phyloP scores from a whole-genome alignment of 2,329 filamentous ascomycete species.

The Thielaviopsis musarum region DNA sequence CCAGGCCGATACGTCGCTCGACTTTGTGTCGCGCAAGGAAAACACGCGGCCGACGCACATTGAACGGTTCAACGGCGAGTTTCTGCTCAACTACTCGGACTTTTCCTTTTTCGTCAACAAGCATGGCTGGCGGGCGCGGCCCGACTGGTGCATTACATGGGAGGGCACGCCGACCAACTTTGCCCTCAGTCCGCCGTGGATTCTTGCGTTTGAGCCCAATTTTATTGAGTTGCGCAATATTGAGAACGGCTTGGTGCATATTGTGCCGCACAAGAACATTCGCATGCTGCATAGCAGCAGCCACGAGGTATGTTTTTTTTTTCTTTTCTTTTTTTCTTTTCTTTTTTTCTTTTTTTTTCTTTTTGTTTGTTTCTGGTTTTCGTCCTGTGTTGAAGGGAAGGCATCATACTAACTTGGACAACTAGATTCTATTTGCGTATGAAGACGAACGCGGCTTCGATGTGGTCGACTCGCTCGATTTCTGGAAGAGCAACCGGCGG shows the following conservation, averaged over 20 bases:
- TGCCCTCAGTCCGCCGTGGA: conserved; percentile 90
- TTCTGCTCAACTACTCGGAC: conserved; percentile 93
- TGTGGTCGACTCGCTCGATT: conserved; percentile 86
- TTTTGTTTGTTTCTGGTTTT: conserved; percentile 1
- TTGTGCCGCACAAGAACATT: conserved; percentile 91
- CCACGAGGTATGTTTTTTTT: conserved; percentile 51
- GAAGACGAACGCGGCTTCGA: conserved; percentile 92
- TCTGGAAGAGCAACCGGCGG: conserved; percentile 60
- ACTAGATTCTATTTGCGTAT: conserved; percentile 87
- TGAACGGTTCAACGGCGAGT: conserved; percentile 90
- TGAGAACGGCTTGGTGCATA: conserved; percentile 86
- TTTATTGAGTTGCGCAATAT: conserved; percentile 96
- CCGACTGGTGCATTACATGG: conserved; percentile 96
- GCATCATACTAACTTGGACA: conserved; percentile 12
- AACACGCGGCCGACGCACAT: conserved; percentile 92
- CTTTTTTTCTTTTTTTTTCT: neutral
- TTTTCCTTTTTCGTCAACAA: conserved; percentile 99
- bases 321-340: neutral
- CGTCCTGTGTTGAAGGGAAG: neutral
- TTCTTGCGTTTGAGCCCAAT: conserved; percentile 89
- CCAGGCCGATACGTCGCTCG: conserved; percentile 91
- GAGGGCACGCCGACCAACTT: conserved; percentile 86
- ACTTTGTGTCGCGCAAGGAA: conserved; percentile 90
- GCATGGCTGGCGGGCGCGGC: conserved; percentile 89
- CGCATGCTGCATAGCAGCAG: conserved; percentile 95